Percentiles rank a stretch among this genome's conserved stretches.
Evolutionary conservation across 2,329 filamentous ascomycete species (phyloP).

Genomic region (Ophiostoma sp.): DNA sequence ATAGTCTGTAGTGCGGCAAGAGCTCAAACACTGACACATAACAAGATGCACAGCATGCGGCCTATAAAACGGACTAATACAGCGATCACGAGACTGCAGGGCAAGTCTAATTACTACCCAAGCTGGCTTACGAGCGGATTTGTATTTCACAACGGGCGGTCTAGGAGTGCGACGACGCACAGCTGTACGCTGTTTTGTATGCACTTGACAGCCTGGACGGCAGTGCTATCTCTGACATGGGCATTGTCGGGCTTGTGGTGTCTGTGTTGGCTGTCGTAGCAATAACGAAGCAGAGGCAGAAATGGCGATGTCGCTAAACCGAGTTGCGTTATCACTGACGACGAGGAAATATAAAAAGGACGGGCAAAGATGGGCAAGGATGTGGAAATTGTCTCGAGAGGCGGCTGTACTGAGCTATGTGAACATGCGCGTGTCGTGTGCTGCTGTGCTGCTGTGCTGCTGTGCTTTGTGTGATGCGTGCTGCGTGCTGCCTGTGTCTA

Average conservation of each 20-base stretch:
- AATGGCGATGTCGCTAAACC: neutral
- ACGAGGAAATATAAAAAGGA: conserved; percentile 2
- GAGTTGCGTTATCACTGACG: neutral
- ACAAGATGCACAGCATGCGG: neutral
- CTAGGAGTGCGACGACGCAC: too few relatives aligned
- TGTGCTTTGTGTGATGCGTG: too few relatives aligned
- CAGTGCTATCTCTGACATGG: too few relatives aligned
- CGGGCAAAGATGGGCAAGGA: too few relatives aligned
- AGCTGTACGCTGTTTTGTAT: neutral
- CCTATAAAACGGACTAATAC: neutral
- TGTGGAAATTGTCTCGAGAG: neutral
- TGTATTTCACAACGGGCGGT: too few relatives aligned
- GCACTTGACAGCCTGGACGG: too few relatives aligned
- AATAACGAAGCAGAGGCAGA: neutral
- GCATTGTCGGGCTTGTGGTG: too few relatives aligned
- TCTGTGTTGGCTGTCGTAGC: neutral
- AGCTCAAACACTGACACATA: neutral
- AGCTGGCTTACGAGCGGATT: neutral
- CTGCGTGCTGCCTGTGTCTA: neutral
- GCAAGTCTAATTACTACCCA: neutral
- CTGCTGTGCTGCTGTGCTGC: too few relatives aligned
- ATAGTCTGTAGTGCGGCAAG: too few relatives aligned
- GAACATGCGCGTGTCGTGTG: too few relatives aligned
- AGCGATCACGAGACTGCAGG: neutral
- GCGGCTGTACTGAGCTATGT: neutral